Conservation (phyloP, 371 early-diverging fungal genomes). For the Coemansia sp. region DNA sequence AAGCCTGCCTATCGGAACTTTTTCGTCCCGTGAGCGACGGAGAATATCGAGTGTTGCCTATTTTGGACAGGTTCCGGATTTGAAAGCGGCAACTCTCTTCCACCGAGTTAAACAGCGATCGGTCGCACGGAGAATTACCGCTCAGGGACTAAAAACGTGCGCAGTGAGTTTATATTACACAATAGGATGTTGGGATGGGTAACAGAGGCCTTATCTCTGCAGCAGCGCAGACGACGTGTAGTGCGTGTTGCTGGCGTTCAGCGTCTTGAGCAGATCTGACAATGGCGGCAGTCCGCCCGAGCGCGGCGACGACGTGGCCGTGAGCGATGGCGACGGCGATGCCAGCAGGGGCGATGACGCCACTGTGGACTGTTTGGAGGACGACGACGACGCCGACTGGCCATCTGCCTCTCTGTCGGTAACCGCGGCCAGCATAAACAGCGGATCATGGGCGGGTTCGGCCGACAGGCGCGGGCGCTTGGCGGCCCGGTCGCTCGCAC, state of each 20-base stretch:
- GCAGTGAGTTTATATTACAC: no score
- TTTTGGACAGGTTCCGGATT: no score
- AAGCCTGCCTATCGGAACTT: no score
- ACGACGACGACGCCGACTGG: conserved; percentile 4
- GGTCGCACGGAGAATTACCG: no score
- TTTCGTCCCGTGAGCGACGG: no score
- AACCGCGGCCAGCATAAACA: conserved; percentile 32
- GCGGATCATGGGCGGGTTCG: conserved; percentile 10
- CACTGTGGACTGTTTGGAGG: conserved; percentile 21
- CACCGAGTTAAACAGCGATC: no score
- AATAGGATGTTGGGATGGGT: no score
- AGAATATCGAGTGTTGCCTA: no score
- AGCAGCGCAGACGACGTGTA: not conserved
- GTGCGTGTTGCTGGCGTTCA: conserved; percentile 1
- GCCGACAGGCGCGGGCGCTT: conserved; percentile 15
- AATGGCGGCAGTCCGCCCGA: conserved; percentile 24
- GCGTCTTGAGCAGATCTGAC: conserved; percentile 30
- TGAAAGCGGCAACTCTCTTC: no score
- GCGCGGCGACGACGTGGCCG: conserved; percentile 8
- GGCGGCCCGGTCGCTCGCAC: not conserved
- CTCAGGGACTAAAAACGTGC: no score
- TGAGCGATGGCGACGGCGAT: conserved; percentile 15
- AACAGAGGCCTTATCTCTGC: no score
- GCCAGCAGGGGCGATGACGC: conserved; percentile 25
- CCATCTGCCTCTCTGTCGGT: conserved; percentile 16